Conservation (phyloP, 495 filamentous ascomycete species). For the Alectoria sarmentosa region DNA sequence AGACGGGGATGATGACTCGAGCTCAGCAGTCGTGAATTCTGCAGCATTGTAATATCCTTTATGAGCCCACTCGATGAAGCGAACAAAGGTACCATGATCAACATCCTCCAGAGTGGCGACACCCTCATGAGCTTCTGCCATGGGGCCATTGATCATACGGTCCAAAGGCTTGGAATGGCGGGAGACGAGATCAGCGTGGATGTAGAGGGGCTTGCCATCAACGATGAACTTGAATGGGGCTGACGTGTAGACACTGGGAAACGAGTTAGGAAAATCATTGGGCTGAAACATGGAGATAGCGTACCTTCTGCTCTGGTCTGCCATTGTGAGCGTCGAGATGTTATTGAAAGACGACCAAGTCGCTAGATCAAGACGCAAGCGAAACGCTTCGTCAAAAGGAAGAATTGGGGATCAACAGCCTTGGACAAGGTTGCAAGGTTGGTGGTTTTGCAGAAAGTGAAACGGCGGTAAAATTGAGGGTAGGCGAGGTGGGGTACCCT, state of each 20-base stretch:
- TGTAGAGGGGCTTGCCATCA: slow-evolving; percentile 21
- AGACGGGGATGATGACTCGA: not conserved
- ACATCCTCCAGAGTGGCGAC: slow-evolving; percentile 19
- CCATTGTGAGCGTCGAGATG: not conserved
- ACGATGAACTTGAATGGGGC: slow-evolving; percentile 25
- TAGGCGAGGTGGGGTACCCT: not conserved
- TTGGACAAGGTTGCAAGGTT: not conserved
- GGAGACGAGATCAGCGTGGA: slow-evolving; percentile 20
- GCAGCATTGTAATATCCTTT: slow-evolving; percentile 20
- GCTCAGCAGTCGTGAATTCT: not conserved
- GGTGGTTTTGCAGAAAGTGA: not conserved
- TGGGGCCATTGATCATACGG: slow-evolving; percentile 19
- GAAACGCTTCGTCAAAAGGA: not conserved
- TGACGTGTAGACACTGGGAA: slow-evolving; percentile 15
- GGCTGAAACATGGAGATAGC: not conserved
- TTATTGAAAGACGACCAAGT: not conserved
- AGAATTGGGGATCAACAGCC: not conserved
- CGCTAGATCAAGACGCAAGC: not conserved
- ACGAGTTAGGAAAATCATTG: not conserved
- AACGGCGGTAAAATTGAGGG: not conserved
- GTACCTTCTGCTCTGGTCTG: not conserved
- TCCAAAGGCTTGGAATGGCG: slow-evolving; percentile 20
- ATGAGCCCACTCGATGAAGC: slow-evolving; percentile 24
- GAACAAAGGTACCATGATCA: slow-evolving; percentile 17
- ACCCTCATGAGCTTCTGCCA: slow-evolving; percentile 20